Base-by-base conservation (phyloP, 768 basidiomycete species). In the Leccinellum luteum region DNA sequence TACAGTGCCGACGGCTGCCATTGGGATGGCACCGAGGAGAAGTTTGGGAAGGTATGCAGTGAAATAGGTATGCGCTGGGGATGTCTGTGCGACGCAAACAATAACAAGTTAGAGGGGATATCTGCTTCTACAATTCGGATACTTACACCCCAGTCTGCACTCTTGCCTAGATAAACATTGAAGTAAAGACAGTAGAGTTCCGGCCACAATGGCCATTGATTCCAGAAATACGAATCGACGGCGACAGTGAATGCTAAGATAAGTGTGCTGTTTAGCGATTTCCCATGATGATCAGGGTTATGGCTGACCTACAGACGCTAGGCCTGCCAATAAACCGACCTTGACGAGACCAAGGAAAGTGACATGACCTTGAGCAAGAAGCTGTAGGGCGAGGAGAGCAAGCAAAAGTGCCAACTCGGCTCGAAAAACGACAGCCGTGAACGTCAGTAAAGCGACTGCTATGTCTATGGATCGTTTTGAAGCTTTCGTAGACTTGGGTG, bases 191-290 rank as follows among this genome's bases (percentile, higher is more conserved):
- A 81, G 1, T 83, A 78, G 15, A 91, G 75, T 69, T 98, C 97
- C 0, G 97, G 95, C 95, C 94, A 98, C 0, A 95, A 68, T 5
- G 83, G 78, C 64, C 75, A 80, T 62, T 73, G 74, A 53, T 79
- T 67, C 94, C 96, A 98, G 71, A 96, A 89, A 74, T 88, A 89
- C 0, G 92, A 90, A 70, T 99, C 97, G 28, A 96, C 76, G 0
- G 67, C 13, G 1, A 86, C 66, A 0, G 90, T 90, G 3, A 85
- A 56, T 3, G 73, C 92, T 92, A 62, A 3, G 43, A 13, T 31
- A 52, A 35, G 30, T 30, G 9, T 15, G 47, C 31, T 25, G 13
- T 54, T 54, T n/a, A 52, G 43, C 31, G 2, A 27, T 10, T 6
- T 6, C 6, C 19, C 15, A 10, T 27, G 13, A 23, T 5, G 15